Conservation (phyloP, 495 filamentous ascomycete genomes). For the Xylaria longipes region DNA sequence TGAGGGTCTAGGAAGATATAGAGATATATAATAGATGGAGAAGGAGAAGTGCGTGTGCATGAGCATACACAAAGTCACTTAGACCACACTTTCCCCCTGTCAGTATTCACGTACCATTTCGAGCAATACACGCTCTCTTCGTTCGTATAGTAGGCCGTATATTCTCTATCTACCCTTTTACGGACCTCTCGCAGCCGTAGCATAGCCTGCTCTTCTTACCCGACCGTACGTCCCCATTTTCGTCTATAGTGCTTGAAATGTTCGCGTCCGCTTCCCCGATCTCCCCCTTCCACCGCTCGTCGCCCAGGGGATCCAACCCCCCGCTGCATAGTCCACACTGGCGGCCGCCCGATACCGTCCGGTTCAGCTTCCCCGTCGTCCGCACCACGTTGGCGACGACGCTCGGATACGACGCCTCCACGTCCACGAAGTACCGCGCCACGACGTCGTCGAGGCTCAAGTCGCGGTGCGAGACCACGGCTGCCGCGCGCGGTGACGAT, state of each 20-base stretch:
- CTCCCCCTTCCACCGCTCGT: constrained; percentile 59
- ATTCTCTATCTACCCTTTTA: constrained; percentile 39
- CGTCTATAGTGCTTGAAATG: constrained; percentile 9
- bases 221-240: constrained; percentile 10
- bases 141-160: background rate
- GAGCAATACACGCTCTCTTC: background rate
- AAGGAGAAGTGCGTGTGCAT: background rate
- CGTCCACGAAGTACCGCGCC: constrained; percentile 82
- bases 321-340: constrained; percentile 58
- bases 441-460: constrained; percentile 91
- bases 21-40: constrained; percentile 17
- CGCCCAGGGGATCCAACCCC: constrained; percentile 54
- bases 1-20: background rate
- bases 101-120: background rate
- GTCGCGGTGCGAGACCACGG: constrained; percentile 69
- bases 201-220: constrained; percentile 43
- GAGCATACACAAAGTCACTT: background rate
- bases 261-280: constrained; percentile 37
- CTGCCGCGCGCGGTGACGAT: constrained; percentile 38
- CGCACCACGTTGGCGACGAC: constrained; percentile 94
- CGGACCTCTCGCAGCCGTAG: constrained; percentile 61
- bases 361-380: constrained; percentile 77
- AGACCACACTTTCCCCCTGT: background rate
- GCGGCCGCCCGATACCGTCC: constrained; percentile 26
- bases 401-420: constrained; percentile 86